phyloP scores from a whole-genome alignment of 2,329 filamentous ascomycete genomes.

The Phaeosphaeria sp. region DNA sequence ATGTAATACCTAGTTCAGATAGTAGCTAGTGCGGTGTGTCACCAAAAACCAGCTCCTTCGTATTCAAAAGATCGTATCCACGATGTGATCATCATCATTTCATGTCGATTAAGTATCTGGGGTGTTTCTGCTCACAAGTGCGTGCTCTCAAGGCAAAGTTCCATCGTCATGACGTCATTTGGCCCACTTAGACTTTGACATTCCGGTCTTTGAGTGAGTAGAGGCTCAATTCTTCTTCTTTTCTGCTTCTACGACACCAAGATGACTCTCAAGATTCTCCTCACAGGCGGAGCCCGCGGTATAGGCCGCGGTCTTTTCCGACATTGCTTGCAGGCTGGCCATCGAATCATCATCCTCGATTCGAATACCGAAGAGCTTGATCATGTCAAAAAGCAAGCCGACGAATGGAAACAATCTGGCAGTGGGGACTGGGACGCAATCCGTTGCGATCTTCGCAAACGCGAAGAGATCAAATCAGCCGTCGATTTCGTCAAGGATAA shows the following conservation, averaged over 20 bases:
- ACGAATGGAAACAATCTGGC: conserved; percentile 28
- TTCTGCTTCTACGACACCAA: background rate
- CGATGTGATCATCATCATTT: too few species aligned
- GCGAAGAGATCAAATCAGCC: conserved; percentile 44
- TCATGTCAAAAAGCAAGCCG: conserved; percentile 42
- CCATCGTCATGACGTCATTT: background rate
- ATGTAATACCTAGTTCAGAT: too few species aligned
- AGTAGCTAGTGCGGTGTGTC: too few species aligned
- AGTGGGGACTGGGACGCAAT: conserved; percentile 24
- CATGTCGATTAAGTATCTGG: too few species aligned
- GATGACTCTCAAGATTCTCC: conserved; percentile 36
- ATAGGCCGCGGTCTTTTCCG: conserved; percentile 56
- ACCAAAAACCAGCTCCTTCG: too few species aligned
- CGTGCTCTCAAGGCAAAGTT: too few species aligned
- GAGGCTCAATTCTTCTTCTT: too few species aligned
- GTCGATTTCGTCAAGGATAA: conserved; percentile 46
- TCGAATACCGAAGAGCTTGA: conserved; percentile 51
- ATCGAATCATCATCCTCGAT: conserved; percentile 56
- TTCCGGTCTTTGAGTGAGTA: too few species aligned
- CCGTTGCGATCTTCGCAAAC: conserved; percentile 51
- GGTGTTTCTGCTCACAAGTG: too few species aligned
- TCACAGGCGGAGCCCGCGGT: conserved; percentile 55
- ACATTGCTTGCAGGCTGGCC: conserved; percentile 51
- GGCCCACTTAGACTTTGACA: background rate
- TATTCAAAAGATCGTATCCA: too few species aligned